Base-by-base conservation (phyloP, 2,329 filamentous ascomycete species). In the Scedosporium minutisporum region DNA sequence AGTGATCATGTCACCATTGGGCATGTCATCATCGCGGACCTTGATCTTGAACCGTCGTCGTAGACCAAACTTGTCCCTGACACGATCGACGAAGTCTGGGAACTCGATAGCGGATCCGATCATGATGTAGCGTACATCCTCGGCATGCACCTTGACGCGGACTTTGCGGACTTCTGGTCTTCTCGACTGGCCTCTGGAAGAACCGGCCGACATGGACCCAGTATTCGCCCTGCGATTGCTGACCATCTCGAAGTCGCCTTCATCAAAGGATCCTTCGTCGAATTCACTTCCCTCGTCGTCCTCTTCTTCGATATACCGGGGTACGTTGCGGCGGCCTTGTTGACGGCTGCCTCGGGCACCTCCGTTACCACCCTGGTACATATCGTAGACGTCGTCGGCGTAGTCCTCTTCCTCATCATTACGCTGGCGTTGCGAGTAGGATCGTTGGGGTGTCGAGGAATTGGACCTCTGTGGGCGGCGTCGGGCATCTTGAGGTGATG, bases 61-160 rank as follows among this genome's bases (percentile, higher is more conserved):
- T 63, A 97, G 80, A 14, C 84, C 87, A 71, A 97, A 96, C 76
- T 99, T 99, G 65, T 92, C 88, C 57, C 88, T 84, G 64, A 99
- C 89, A 64, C 87, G 87, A 65, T 88, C 86, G 48, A 88, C 86
- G 55, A 99, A 86, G 64, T 93, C 90, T 5, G 82, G 78, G 73
- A 92, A 97, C 64, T 88, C 85, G 12, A 91, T 82, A 2, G 84
- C 83, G 0, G 87, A 78, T 6, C 84, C 85, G 61, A 97, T 86
- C 84, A 97, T 92, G 66, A 97, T 89, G 73, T 96, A 97, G 64
- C 96, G 87, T 38, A 92, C 95, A 71, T 99, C 89, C 1, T 85
- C 85, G 3, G 82, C 87, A 71, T 97, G 93, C 1, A 96, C 92
- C 78, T 99, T 99, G 72, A 97, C 87, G 44, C 93, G 86, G 66